Conservation (phyloP, 106 monocot genomes). For the Iris macrosiphon region DNA sequence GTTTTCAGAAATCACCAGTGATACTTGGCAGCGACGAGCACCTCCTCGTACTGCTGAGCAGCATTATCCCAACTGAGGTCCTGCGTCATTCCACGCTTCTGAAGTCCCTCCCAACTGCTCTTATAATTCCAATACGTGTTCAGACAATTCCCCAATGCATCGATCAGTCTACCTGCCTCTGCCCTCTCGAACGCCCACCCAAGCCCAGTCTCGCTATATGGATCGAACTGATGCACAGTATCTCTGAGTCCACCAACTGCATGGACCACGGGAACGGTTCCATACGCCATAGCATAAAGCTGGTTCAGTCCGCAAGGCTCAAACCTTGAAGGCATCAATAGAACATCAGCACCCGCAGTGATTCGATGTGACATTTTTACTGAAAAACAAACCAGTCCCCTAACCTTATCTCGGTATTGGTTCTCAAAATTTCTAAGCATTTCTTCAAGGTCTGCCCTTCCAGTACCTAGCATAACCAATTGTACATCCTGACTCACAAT, state of each 20-base stretch:
- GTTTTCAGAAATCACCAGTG: conserved; percentile 59
- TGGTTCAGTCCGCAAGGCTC: conserved; percentile 97
- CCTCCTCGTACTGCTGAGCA: conserved; percentile 74
- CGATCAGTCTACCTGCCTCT: conserved; percentile 36
- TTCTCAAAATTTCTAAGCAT: conserved; percentile 51
- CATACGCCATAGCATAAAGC: conserved; percentile 84
- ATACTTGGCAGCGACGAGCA: conserved; percentile 86
- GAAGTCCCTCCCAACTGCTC: conserved; percentile 84
- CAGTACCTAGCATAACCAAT: conserved; percentile 68
- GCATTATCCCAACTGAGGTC: conserved; percentile 90
- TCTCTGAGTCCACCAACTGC: conserved; percentile 84
- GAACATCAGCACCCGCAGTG: conserved; percentile 70
- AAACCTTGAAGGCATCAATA: conserved; percentile 90
- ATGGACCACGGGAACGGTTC: conserved; percentile 87
- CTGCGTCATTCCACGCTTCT: conserved; percentile 73
- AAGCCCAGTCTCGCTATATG: conserved; percentile 44
- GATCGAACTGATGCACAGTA: conserved; percentile 70
- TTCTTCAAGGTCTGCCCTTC: conserved; percentile 71
- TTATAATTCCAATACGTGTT: conserved; percentile 73
- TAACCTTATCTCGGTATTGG: conserved; percentile 45
- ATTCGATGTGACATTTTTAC: conserved; percentile 73
- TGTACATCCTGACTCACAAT: conserved; percentile 68
- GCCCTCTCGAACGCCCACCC: conserved; percentile 87
- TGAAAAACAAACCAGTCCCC: conserved; percentile 81
- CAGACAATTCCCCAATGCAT: conserved; percentile 64